Evolutionary conservation across 2,329 filamentous ascomycete species (phyloP).

Genomic region (Microdochium paspali): DNA sequence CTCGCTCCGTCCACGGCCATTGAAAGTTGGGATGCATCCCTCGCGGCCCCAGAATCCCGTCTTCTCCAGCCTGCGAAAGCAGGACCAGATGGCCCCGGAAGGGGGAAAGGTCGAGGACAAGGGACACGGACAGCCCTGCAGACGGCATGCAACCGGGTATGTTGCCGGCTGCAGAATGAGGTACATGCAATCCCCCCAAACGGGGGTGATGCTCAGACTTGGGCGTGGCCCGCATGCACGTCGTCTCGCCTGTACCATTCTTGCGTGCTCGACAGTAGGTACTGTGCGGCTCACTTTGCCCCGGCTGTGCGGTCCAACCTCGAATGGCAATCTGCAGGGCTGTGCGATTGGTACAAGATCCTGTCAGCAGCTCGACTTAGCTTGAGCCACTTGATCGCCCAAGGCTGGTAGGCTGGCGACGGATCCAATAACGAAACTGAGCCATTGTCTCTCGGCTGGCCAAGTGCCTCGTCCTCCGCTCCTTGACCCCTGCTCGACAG

Average conservation of each 20-base stretch:
- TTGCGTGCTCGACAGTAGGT: neutral
- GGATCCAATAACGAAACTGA: neutral
- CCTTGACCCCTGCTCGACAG: neutral
- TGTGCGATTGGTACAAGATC: neutral
- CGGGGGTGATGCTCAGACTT: neutral
- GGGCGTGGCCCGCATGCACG: neutral
- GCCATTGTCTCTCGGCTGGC: neutral
- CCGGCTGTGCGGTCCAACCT: neutral
- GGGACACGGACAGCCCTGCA: neutral
- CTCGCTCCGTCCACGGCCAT: too few relatives aligned
- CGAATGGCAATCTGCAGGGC: neutral
- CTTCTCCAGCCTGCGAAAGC: neutral
- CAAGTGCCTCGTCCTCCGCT: neutral
- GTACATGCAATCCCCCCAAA: neutral
- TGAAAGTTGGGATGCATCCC: too few relatives aligned
- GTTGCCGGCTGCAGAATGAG: conserved; percentile 1
- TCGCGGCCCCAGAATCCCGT: neutral
- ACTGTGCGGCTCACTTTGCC: neutral
- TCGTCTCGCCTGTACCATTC: neutral
- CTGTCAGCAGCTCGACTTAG: neutral
- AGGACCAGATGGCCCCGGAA: neutral
- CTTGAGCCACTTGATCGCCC: neutral
- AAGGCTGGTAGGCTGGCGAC: neutral
- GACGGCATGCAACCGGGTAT: neutral
- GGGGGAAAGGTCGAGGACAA: neutral